phyloP scores from a whole-genome alignment of 2,329 filamentous ascomycete species.

The Trichophyton mentagrophytes region DNA sequence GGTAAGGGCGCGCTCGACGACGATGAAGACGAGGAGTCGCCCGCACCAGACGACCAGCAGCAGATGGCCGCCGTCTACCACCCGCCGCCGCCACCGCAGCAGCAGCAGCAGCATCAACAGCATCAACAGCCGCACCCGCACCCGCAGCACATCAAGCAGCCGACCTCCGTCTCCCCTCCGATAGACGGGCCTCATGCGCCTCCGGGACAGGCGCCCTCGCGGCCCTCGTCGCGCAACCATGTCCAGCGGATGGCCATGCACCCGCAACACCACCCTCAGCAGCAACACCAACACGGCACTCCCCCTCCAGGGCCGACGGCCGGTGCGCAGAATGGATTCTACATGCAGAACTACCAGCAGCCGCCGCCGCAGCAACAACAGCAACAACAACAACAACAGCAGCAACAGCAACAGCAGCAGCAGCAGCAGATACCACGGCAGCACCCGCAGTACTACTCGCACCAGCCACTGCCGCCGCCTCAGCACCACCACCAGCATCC shows the following conservation, averaged over 20 bases:
- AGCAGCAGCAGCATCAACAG: conserved; percentile 21
- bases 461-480: conserved; percentile 14
- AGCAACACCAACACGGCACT: conserved; percentile 40
- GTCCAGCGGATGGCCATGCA: conserved; percentile 61
- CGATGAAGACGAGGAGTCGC: conserved; percentile 69
- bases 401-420: background rate
- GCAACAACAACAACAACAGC: background rate
- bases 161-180: conserved; percentile 77
- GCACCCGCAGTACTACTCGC: conserved; percentile 1
- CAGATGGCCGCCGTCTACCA: conserved; percentile 25
- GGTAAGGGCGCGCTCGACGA: conserved; percentile 64
- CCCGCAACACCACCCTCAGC: conserved; percentile 38
- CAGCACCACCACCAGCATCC: conserved; percentile 25
- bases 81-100: conserved; percentile 31
- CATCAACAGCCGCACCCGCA: conserved; percentile 32
- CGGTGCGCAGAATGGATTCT: background rate
- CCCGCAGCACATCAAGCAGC: conserved; percentile 50
- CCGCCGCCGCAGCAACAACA: background rate
- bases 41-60: conserved; percentile 51
- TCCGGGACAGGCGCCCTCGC: conserved; percentile 59
- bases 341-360: conserved; percentile 17
- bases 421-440: conserved; percentile 3
- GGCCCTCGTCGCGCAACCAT: conserved; percentile 69
- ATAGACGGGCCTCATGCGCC: conserved; percentile 56
- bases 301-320: conserved; percentile 14